These are phyloP conservation scores for Russula abietina DNA, from an alignment of 768 basidiomycete genomes.

Conservation along the genomic window DNA sequence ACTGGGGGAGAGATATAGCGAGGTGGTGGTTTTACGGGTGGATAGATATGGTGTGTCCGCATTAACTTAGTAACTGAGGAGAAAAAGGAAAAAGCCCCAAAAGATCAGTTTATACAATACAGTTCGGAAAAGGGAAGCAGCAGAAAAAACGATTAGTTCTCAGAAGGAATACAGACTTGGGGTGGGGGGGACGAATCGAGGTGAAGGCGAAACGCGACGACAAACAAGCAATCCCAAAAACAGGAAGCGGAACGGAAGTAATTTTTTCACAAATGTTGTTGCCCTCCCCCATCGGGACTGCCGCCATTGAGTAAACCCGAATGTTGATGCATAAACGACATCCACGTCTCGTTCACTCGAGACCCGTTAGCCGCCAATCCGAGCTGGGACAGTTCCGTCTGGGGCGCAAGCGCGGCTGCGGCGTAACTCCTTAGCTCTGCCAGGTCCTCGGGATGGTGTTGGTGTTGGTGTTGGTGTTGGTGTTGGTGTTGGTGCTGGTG, in stretches of 20 bases:
- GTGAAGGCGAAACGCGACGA: background rate
- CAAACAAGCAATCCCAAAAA: background rate
- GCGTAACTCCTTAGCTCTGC: constrained; percentile 6
- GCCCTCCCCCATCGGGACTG: background rate
- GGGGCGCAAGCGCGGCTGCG: constrained; percentile 22
- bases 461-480: background rate
- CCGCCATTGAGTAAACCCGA: constrained; percentile 40
- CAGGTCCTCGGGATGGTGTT: background rate
- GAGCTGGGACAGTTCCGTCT: constrained; percentile 48
- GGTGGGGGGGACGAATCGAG: no score
- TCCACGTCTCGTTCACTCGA: constrained; percentile 52
- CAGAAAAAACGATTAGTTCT: background rate
- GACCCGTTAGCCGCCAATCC: constrained; percentile 50
- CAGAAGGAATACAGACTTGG: background rate
- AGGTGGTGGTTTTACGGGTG: background rate
- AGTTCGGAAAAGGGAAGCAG: background rate
- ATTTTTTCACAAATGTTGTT: background rate
- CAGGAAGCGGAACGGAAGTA: background rate
- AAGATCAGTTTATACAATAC: background rate
- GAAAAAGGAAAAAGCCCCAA: background rate
- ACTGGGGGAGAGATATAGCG: background rate
- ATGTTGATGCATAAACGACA: constrained; percentile 56
- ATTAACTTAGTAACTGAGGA: background rate
- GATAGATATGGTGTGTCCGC: background rate
- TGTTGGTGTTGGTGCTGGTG: background rate